A percentile compares a stretch with the other conserved stretches of the same genome.
Evolutionary conservation across 768 basidiomycete species (phyloP).

Genomic region (Rhodocollybia butyracea): DNA sequence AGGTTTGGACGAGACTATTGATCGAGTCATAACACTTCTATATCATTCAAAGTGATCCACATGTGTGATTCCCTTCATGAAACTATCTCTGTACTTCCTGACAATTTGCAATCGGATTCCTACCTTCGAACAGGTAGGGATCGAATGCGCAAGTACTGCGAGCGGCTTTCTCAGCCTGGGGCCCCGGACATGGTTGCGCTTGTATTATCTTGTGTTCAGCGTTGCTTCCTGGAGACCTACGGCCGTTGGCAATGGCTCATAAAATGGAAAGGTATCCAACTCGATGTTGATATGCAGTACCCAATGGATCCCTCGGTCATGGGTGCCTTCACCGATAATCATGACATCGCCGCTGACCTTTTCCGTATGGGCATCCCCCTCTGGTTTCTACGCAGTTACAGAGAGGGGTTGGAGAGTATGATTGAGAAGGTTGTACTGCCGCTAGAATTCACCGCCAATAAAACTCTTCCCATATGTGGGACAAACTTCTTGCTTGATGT

Average conservation of each 20-base stretch:
- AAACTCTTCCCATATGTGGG: neutral
- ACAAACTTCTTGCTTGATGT: neutral
- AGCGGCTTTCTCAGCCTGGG: neutral
- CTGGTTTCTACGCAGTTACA: constrained; percentile 1
- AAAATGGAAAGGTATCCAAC: neutral
- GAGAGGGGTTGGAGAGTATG: neutral
- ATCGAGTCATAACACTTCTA: too few species aligned
- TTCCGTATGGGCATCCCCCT: constrained; percentile 2
- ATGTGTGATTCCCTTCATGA: neutral
- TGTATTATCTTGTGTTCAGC: neutral
- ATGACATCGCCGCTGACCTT: neutral
- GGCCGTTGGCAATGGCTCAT: neutral
- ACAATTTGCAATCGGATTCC: neutral
- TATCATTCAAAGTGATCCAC: neutral
- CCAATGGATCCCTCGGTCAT: neutral
- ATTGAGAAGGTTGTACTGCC: neutral
- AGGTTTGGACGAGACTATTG: too few species aligned
- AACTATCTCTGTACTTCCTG: neutral
- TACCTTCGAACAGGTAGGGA: neutral
- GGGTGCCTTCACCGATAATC: constrained; percentile 1
- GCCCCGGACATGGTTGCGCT: neutral
- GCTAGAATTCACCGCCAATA: neutral
- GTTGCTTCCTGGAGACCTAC: neutral
- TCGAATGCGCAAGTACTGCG: neutral
- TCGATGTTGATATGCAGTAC: neutral